phyloP scores from a whole-genome alignment of 176 grass and related monocot genomes.

The Lolium rigidum region DNA sequence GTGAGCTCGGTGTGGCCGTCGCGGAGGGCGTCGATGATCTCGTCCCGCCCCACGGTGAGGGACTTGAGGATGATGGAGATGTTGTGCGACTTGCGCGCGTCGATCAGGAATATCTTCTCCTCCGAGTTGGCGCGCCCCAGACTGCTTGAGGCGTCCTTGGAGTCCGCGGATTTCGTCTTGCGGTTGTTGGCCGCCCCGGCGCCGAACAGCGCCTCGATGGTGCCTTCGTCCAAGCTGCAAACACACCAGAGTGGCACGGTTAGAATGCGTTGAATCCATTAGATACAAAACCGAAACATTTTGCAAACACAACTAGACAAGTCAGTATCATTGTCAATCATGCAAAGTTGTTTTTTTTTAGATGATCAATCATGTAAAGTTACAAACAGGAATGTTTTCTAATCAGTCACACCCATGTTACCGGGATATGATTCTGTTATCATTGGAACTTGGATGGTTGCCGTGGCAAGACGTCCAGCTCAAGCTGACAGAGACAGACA shows the following conservation, averaged over 20 bases:
- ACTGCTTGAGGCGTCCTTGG: constrained; percentile 41
- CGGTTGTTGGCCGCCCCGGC: constrained; percentile 62
- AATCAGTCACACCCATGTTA: not conserved
- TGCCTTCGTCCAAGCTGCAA: constrained; percentile 88
- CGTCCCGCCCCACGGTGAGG: constrained; percentile 58
- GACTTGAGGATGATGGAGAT: constrained; percentile 93
- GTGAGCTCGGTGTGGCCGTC: constrained; percentile 66
- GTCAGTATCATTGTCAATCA: not conserved
- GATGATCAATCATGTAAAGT: not conserved
- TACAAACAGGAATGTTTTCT: not conserved
- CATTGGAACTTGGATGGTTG: not conserved
- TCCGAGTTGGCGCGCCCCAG: constrained; percentile 45
- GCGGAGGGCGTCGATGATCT: constrained; percentile 73
- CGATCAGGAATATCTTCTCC: constrained; percentile 75
- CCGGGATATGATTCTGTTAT: not conserved
- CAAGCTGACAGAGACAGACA: constrained; percentile 17
- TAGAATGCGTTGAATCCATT: not conserved
- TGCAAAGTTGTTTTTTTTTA: not conserved
- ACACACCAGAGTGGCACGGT: not conserved
- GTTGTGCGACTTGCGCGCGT: constrained; percentile 89
- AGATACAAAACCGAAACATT: not conserved
- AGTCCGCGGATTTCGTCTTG: constrained; percentile 47
- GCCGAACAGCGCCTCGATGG: constrained; percentile 88
- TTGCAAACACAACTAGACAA: too few relatives aligned
- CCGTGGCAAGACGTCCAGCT: constrained; percentile 4